Evolutionary conservation across 139 green algal species (phyloP), one percentile per base, ranked within the genome.

Genomic region (Coelastrella sp.): DNA sequence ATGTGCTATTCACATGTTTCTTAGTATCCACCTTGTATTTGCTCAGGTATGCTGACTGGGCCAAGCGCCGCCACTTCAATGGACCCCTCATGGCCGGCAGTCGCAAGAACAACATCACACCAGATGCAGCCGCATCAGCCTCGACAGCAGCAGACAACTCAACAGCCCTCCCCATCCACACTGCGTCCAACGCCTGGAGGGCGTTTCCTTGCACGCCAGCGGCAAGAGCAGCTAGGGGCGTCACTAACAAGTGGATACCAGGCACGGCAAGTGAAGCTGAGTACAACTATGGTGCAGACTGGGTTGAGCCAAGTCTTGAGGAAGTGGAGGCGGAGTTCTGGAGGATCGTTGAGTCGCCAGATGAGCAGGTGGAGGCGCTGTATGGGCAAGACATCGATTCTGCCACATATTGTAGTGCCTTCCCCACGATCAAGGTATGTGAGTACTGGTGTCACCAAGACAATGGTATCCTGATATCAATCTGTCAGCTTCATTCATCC

Each of bases 261-360:
- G 41, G 60, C 40, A 84, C 9, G 3, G 53, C 34, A 25, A 43
- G 13, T 40, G 43, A 45, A 59, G 21, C 27, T 21, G 51, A 35
- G 63, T 40, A 51, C 41, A 53, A 48, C 41, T 3, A 45, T 50
- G 9, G 41, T 40, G 0, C 41, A 23, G 74, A 73, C 38, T 83
- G 41, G 64, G 17, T 25, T 23, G 79, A 85, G 79, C 64, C 79
- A 38, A 53, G 48, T 11, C 53, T 85, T n/a, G 88, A 92, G 15
- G 87, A 96, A 35, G 40, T 96, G 6, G 96, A 99, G 91, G 89
- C 85, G 4, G 96, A 96, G 84, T 99, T 98, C 81, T 99, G 96
- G 96, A 62, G 92, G 27, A 92, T 99, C 17, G 95, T 99, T 72
- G 96, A 99, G 90, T 76, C 59, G 23, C 71, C 80, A 17, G 91